A percentile compares a stretch with the other conserved stretches of the same genome.
Conservation (phyloP, 768 basidiomycete species). For the Lactarius evosmus region DNA sequence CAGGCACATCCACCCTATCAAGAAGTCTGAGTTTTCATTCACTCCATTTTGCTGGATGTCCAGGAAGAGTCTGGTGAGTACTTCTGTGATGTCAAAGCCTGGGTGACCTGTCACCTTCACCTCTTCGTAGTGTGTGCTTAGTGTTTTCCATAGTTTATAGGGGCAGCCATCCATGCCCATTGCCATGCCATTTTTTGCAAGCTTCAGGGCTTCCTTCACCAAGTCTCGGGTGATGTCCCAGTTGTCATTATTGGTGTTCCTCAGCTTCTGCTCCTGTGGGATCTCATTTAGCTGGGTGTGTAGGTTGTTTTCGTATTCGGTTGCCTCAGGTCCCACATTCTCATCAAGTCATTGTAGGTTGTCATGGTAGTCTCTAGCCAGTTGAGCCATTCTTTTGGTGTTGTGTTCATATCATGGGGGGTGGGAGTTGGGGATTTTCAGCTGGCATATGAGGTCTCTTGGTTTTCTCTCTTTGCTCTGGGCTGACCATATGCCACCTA, state of each 20-base stretch:
- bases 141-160: not conserved
- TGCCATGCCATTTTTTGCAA: not conserved
- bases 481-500: not conserved
- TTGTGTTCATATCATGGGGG: too few relatives aligned
- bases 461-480: not conserved
- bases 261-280: too few relatives aligned
- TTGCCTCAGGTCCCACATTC: not conserved
- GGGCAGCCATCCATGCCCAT: not conserved
- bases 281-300: too few relatives aligned
- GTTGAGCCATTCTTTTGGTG: not conserved
- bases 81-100: not conserved
- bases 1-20: conserved; percentile 37
- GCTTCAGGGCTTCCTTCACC: not conserved
- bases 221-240: not conserved
- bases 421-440: conserved; percentile 9
- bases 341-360: not conserved
- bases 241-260: too few relatives aligned
- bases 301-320: conserved; percentile 5
- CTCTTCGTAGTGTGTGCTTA: not conserved
- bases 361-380: too few relatives aligned
- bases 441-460: not conserved
- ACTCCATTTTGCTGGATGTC: not conserved
- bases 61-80: not conserved
- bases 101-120: not conserved
- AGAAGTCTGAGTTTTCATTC: conserved; percentile 25